Conservation (phyloP, 1,139 yeast genomes). For the Candida albicans region DNA sequence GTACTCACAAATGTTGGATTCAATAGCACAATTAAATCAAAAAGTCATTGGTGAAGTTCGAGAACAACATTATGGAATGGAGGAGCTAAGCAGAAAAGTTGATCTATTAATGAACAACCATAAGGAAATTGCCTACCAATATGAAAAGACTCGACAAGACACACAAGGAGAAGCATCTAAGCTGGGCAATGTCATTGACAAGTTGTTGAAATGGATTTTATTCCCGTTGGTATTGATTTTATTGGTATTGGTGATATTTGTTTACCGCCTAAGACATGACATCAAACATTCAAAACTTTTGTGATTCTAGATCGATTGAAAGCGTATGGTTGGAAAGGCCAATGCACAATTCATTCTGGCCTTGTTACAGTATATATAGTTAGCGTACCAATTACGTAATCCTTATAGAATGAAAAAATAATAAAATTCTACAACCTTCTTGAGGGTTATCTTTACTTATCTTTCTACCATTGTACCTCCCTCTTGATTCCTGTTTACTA, state of each 20-base stretch:
- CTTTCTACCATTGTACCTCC: no score
- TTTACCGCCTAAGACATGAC: slow-evolving; percentile 51
- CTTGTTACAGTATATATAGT: no score
- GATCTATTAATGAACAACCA: slow-evolving; percentile 45
- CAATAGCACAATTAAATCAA: slow-evolving; percentile 37
- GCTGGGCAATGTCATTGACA: slow-evolving; percentile 8
- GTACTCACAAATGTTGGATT: slow-evolving; percentile 34
- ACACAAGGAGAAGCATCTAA: background rate
- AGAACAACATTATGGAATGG: slow-evolving; percentile 41
- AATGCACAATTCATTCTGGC: no score
- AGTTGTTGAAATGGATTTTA: slow-evolving; percentile 40
- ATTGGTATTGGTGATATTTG: slow-evolving; percentile 37
- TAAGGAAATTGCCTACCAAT: slow-evolving; percentile 38
- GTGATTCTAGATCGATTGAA: background rate
- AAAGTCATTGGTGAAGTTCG: slow-evolving; percentile 46
- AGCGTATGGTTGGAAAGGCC: no score
- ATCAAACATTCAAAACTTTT: slow-evolving; percentile 56
- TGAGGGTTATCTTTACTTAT: no score
- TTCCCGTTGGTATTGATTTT: slow-evolving; percentile 43
- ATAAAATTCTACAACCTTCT: no score
- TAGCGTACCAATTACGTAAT: no score
- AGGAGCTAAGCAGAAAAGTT: slow-evolving; percentile 38
- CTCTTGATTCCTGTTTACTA: no score
- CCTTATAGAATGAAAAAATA: no score
- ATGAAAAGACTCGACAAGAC: slow-evolving; percentile 17